Evolutionary conservation across 352 stramenopile genomes (phyloP).

Genomic region (Phytopythium cucurbitacearum): DNA sequence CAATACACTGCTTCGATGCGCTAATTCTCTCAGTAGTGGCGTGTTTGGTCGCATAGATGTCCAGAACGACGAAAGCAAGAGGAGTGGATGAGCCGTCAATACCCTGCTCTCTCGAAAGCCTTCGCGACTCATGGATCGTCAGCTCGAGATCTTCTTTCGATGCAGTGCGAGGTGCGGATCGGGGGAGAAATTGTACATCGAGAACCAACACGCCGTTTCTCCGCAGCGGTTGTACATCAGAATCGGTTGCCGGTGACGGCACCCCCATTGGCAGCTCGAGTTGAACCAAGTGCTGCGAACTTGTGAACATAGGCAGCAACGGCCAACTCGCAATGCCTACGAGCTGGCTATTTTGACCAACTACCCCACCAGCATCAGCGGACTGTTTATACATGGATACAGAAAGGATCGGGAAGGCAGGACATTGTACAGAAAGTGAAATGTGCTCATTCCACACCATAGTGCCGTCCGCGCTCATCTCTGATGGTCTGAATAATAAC

Average conservation of each 20-base stretch:
- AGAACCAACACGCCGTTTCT: slow-evolving; percentile 19
- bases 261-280: slow-evolving; percentile 24
- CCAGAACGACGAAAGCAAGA: not conserved
- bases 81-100: not conserved
- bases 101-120: not conserved
- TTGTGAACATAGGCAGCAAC: slow-evolving; percentile 16
- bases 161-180: not conserved
- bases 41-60: not conserved
- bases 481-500: not conserved
- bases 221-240: not conserved
- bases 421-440: slow-evolving; percentile 10
- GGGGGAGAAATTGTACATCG: slow-evolving; percentile 30
- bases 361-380: not conserved
- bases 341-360: not conserved
- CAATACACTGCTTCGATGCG: not conserved
- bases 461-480: not conserved
- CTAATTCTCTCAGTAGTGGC: not conserved
- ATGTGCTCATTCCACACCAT: slow-evolving; percentile 37
- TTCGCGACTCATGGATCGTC: slow-evolving; percentile 17
- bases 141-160: slow-evolving; percentile 12
- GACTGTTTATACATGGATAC: slow-evolving; percentile 14
- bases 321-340: slow-evolving; percentile 23
- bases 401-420: slow-evolving; percentile 13
- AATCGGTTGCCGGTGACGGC: not conserved
- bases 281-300: slow-evolving; percentile 21